Conservation (phyloP, 2,329 filamentous ascomycete genomes). For the Colletotrichum gloeosporioides region DNA sequence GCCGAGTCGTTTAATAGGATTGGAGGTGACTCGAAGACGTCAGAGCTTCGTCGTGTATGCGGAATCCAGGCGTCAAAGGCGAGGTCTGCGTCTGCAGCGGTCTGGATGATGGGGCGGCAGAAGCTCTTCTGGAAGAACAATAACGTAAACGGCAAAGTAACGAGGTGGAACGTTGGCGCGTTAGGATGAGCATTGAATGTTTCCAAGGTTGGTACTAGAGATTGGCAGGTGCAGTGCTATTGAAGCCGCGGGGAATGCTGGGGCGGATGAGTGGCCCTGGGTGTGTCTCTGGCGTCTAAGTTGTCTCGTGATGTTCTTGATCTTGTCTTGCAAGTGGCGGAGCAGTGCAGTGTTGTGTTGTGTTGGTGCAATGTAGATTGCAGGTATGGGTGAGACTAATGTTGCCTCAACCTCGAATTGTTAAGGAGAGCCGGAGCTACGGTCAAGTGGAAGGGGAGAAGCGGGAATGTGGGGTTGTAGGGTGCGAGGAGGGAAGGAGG, state of each 20-base stretch:
- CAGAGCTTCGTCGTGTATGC: neutral
- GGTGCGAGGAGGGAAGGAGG: neutral
- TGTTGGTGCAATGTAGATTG: neutral
- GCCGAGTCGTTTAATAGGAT: neutral
- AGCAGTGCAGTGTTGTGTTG: neutral
- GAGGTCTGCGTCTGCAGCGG: neutral
- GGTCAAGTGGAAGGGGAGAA: constrained; percentile 6
- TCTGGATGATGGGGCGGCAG: neutral
- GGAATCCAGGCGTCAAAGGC: neutral
- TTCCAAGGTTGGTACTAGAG: constrained; percentile 1
- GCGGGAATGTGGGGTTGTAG: constrained; percentile 4
- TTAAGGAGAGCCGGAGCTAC: constrained; percentile 18
- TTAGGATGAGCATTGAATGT: constrained; percentile 24
- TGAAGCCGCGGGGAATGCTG: constrained; percentile 2
- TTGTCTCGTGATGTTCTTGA: constrained; percentile 8
- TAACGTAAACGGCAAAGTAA: constrained; percentile 15
- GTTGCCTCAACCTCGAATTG: constrained; percentile 5
- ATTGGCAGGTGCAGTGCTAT: neutral
- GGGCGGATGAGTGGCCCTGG: constrained; percentile 1
- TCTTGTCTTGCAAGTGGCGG: neutral
- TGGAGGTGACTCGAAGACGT: neutral
- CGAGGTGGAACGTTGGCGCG: constrained; percentile 17
- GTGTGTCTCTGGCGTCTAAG: neutral
- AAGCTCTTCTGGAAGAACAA: constrained; percentile 1
- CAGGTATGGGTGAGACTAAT: neutral